Conservation (phyloP, 768 basidiomycete species). For the Termitomyces titanicus region DNA sequence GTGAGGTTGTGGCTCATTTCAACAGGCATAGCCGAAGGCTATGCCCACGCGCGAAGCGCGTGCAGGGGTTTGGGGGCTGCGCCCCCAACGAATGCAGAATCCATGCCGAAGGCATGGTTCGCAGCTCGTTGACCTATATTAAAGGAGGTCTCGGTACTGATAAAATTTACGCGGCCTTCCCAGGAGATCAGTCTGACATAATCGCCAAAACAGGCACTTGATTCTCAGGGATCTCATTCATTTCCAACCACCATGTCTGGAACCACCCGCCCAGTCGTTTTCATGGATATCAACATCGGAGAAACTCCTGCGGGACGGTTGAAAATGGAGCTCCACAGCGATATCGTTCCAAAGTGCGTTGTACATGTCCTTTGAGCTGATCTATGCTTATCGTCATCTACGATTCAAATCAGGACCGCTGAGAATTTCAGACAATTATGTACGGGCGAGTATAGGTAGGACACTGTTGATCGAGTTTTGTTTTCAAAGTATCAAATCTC, state of each 20-base stretch:
- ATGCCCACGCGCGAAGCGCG: too few species aligned
- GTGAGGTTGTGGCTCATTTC: too few species aligned
- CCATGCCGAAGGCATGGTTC: too few species aligned
- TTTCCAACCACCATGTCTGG: slow-evolving; percentile 6
- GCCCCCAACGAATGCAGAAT: too few species aligned
- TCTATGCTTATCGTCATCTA: not conserved
- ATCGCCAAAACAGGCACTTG: not conserved
- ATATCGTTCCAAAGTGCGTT: slow-evolving; percentile 89
- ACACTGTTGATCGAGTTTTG: not conserved
- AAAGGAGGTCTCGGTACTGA: too few species aligned
- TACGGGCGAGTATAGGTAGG: slow-evolving; percentile 92
- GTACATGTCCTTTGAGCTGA: not conserved
- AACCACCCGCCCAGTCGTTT: slow-evolving; percentile 78
- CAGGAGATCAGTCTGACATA: not conserved
- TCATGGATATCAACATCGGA: slow-evolving; percentile 96
- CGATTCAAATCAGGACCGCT: slow-evolving; percentile 62
- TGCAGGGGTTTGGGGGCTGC: too few species aligned
- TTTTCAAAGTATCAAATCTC: slow-evolving; percentile 3
- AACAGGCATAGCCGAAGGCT: too few species aligned
- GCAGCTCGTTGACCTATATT: too few species aligned
- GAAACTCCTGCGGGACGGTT: slow-evolving; percentile 93
- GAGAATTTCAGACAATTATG: slow-evolving; percentile 98
- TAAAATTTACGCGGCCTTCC: not conserved
- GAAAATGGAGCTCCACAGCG: slow-evolving; percentile 97
- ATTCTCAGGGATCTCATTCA: not conserved